Conservation (phyloP, 2,329 filamentous ascomycete species). For the Zasmidium citrigriseum region DNA sequence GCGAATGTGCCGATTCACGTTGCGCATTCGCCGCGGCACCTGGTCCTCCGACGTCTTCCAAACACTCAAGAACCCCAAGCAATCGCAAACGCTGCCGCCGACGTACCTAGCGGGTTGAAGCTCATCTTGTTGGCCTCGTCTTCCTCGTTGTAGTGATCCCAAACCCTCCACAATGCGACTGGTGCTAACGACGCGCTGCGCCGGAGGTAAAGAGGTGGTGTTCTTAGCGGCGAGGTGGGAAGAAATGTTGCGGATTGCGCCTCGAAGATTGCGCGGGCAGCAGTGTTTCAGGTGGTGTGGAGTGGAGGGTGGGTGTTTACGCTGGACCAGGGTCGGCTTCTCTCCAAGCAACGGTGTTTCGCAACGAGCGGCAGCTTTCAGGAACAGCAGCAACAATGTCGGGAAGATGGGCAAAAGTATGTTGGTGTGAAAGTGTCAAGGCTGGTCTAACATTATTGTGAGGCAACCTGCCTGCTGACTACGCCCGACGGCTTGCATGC, state of each 20-base stretch:
- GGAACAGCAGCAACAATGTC: background rate
- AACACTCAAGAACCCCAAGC: background rate
- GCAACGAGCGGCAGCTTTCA: background rate
- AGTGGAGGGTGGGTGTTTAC: background rate
- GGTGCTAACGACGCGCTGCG: background rate
- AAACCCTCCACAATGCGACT: background rate
- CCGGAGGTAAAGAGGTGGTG: background rate
- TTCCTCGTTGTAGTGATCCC: background rate
- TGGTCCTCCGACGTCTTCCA: conserved; percentile 14
- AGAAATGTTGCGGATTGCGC: background rate
- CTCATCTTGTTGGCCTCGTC: conserved; percentile 25
- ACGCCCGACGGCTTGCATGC: too few relatives aligned
- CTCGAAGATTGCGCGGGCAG: conserved; percentile 5
- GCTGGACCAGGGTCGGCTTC: background rate
- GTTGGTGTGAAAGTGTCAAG: background rate
- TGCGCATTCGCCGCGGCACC: background rate
- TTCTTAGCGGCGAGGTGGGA: background rate
- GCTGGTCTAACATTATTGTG: too few relatives aligned
- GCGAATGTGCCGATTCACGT: conserved; percentile 2
- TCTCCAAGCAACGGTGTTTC: conserved; percentile 5
- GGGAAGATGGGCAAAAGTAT: background rate
- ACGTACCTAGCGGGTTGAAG: conserved; percentile 29
- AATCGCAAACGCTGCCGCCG: background rate
- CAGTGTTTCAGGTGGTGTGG: conserved; percentile 5
- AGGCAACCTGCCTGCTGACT: too few relatives aligned